These are phyloP conservation scores for Gossypium stocksii DNA, from an alignment of 345 rosid species.

Conservation along the genomic window DNA sequence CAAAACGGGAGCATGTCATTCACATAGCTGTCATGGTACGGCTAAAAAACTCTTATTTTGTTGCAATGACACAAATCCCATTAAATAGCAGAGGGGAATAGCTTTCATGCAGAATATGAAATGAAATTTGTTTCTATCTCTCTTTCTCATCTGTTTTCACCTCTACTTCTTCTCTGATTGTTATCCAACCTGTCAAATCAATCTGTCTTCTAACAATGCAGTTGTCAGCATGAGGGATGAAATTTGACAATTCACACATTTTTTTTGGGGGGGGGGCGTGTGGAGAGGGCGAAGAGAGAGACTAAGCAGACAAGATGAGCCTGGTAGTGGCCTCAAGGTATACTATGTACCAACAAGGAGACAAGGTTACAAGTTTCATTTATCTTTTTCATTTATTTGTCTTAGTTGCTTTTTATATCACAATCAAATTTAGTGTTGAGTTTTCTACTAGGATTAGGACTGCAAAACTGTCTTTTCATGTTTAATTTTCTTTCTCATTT, in stretches of 20 bases:
- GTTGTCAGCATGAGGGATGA: background rate
- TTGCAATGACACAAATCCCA: too few species aligned
- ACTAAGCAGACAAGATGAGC: background rate
- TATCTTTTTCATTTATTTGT: background rate
- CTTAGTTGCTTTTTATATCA: background rate
- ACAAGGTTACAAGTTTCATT: background rate
- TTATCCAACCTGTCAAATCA: too few species aligned
- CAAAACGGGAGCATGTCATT: too few species aligned
- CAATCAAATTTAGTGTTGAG: background rate
- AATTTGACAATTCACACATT: background rate
- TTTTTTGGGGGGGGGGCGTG: too few species aligned
- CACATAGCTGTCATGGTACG: too few species aligned
- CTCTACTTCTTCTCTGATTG: too few species aligned
- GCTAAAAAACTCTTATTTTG: too few species aligned
- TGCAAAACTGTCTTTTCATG: background rate
- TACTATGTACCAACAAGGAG: background rate
- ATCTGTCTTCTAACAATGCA: too few species aligned
- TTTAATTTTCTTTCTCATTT: background rate
- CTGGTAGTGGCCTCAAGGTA: background rate
- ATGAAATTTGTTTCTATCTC: too few species aligned
- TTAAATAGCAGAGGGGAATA: too few species aligned
- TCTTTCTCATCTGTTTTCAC: too few species aligned
- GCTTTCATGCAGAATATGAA: too few species aligned
- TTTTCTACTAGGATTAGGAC: background rate
- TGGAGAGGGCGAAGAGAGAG: background rate